These are phyloP conservation scores for Paramecium octaurelia DNA, from an alignment of 73 alveolate species.

Conservation along the genomic window DNA sequence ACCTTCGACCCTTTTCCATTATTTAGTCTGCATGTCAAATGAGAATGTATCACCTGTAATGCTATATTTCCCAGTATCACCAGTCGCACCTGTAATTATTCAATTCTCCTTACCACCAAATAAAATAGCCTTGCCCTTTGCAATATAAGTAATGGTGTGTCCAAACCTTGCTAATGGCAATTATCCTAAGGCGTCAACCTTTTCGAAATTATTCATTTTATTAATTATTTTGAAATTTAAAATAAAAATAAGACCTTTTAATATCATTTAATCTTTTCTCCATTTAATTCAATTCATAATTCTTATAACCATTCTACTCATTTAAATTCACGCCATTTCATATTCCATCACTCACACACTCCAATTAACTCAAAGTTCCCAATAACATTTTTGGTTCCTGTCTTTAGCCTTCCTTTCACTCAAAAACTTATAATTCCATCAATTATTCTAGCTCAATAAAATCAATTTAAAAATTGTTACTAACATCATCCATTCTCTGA, in stretches of 20 bases:
- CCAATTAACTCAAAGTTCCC: background rate
- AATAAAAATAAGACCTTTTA: background rate
- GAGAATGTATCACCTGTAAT: slow-evolving; percentile 93
- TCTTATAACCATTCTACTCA: background rate
- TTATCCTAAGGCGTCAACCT: slow-evolving; percentile 63
- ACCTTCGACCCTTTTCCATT: slow-evolving; percentile 90
- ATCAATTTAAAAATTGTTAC: background rate
- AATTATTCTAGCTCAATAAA: background rate
- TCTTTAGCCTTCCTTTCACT: background rate
- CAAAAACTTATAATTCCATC: background rate
- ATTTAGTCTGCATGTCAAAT: slow-evolving; percentile 77
- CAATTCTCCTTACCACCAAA: slow-evolving; percentile 81
- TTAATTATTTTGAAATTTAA: background rate
- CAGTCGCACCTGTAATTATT: slow-evolving; percentile 76
- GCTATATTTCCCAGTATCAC: slow-evolving; percentile 91
- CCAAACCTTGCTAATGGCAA: slow-evolving; percentile 92
- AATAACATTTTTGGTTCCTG: background rate
- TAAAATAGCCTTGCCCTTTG: slow-evolving; percentile 87
- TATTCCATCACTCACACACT: background rate
- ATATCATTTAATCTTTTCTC: background rate
- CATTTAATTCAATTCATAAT: background rate
- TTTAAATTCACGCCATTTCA: background rate
- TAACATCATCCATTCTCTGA: background rate
- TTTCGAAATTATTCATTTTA: slow-evolving; percentile 27
- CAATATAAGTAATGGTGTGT: slow-evolving; percentile 87